These are phyloP conservation scores for Ostreobium quekettii DNA, from an alignment of 139 green algal species.

Conservation along the genomic window DNA sequence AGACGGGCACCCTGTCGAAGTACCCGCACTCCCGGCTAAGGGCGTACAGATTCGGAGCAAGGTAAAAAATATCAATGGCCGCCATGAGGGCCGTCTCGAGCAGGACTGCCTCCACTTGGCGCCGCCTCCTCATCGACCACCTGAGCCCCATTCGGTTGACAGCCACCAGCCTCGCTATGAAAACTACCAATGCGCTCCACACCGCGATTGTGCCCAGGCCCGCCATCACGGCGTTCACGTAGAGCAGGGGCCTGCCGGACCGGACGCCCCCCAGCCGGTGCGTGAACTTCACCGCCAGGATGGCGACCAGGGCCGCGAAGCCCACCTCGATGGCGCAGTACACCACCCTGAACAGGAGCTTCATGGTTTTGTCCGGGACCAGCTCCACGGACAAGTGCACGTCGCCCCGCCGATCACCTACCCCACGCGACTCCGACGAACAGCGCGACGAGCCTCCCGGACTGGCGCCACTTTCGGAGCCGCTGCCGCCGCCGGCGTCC, in stretches of 20 bases:
- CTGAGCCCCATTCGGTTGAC: background rate
- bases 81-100: background rate
- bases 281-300: background rate
- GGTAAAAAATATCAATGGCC: constrained; percentile 25
- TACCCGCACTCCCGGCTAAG: constrained; percentile 18
- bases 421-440: too few species aligned
- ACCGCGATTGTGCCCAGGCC: background rate
- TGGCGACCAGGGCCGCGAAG: background rate
- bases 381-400: too few species aligned
- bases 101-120: background rate
- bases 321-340: background rate
- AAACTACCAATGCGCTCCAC: background rate
- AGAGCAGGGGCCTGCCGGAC: background rate
- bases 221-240: background rate
- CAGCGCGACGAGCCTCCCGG: too few species aligned
- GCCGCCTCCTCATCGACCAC: background rate
- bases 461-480: too few species aligned
- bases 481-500: too few species aligned
- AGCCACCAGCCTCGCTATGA: background rate
- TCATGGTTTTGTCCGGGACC: background rate
- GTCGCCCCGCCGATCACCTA: too few species aligned
- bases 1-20: constrained; percentile 16
- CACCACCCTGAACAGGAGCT: background rate
- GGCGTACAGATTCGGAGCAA: constrained; percentile 26
- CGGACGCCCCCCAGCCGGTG: background rate